Percentiles rank a stretch among this genome's conserved stretches.
Evolutionary conservation across 495 filamentous ascomycete species (phyloP).

Genomic region (Paragyromitra xinjiangensis): DNA sequence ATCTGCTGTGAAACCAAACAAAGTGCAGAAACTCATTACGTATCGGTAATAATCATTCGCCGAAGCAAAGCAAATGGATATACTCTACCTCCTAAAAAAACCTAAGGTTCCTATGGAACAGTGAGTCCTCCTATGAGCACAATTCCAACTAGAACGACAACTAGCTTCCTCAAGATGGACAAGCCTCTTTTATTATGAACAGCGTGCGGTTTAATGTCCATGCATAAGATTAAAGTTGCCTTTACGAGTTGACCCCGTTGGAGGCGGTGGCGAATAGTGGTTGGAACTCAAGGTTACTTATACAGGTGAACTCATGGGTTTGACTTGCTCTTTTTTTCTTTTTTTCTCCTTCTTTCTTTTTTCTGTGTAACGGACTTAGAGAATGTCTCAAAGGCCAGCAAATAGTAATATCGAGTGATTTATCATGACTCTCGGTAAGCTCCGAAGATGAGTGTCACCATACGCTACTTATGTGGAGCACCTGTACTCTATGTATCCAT

Average conservation of each 20-base stretch:
- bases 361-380: not conserved
- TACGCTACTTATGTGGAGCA: not conserved
- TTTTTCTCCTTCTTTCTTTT: not conserved
- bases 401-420: constrained; percentile 29
- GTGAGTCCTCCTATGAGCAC: not conserved
- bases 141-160: not conserved
- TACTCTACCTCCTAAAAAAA: not conserved
- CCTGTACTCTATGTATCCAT: not conserved
- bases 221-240: not conserved
- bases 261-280: not conserved
- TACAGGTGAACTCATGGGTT: not conserved
- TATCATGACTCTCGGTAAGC: not conserved
- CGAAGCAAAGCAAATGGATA: not conserved
- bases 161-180: not conserved
- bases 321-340: not conserved
- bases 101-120: not conserved
- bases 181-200: not conserved
- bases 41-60: constrained; percentile 9
- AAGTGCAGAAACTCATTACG: constrained; percentile 13
- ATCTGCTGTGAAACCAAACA: constrained; percentile 29
- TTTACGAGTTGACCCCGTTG: not conserved
- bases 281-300: not conserved
- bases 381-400: not conserved
- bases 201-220: not conserved
- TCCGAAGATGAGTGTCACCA: not conserved